A percentile compares a stretch with the other conserved stretches of the same genome.
Conservation (phyloP, 306 rosid genomes). For the Citrullus amarus region DNA sequence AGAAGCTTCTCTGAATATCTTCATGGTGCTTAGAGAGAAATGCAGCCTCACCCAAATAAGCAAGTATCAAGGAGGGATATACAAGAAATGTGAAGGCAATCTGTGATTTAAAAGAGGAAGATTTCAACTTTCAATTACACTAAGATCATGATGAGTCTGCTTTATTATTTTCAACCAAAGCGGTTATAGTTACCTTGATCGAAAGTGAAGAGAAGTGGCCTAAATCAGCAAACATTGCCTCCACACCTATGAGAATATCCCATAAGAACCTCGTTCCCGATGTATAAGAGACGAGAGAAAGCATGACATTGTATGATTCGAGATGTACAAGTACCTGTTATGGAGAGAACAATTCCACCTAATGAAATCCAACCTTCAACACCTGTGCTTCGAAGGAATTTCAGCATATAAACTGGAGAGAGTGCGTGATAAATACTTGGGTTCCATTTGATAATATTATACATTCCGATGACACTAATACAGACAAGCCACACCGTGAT, state of each 20-base stretch:
- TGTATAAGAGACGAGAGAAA: conserved; percentile 11
- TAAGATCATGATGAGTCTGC: not conserved
- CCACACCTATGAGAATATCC: conserved; percentile 56
- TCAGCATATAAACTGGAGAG: conserved; percentile 53
- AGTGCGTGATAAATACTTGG: conserved; percentile 35
- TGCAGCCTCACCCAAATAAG: conserved; percentile 83
- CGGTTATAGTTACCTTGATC: conserved; percentile 41
- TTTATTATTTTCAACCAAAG: not conserved
- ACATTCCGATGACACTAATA: conserved; percentile 46
- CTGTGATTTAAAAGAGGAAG: conserved; percentile 30
- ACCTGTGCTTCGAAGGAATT: conserved; percentile 40
- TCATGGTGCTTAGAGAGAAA: conserved; percentile 59
- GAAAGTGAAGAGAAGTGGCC: conserved; percentile 83
- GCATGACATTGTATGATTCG: conserved; percentile 1
- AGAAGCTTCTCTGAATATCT: conserved; percentile 63
- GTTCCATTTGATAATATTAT: conserved; percentile 61
- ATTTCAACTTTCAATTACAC: not conserved
- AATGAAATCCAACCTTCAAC: conserved; percentile 53
- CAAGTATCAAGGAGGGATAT: conserved; percentile 55
- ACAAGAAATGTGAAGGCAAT: conserved; percentile 60
- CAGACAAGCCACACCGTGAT: conserved; percentile 55
- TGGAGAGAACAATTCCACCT: conserved; percentile 58
- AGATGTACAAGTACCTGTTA: conserved; percentile 40
- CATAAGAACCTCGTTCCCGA: conserved; percentile 14
- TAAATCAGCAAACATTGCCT: conserved; percentile 76